Evolutionary conservation across 257 asterid genomes (phyloP), one percentile per base, ranked within the genome.

Genomic region (Agastache rugosa): DNA sequence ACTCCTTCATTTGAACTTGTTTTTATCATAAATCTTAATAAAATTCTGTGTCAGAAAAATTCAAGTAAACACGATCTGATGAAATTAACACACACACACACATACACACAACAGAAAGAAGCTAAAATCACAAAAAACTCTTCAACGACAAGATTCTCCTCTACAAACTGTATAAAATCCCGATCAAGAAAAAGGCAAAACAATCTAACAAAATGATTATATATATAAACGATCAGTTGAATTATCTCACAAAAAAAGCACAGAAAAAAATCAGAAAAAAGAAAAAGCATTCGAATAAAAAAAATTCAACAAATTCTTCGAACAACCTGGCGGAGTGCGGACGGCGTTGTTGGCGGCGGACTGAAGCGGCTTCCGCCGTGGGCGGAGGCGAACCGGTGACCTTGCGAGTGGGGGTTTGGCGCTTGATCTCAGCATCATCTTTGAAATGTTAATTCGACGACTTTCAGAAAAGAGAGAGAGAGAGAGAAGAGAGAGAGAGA

Each of bases 381-480:
- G 56, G 1, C 97, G 93, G 65, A 83, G 88, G 23, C 95, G 83
- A 27, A 90, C 80, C 31, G 97, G 99, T 61, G 99, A 92, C 85
- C 96, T 85, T 2, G 95, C 87, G 6, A 92, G 97, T 22, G 99
- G 99, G 0, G 99, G 99, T 60, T 87, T 94, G 16, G 85, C 88
- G 51, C 72, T 84, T 25, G 96, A 83, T 74, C 97, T 81, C 82
- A 89, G 54, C 97, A 86, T 89, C 91, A 81, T 85, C 75, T 67
- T 80, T 8, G 78, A 76, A 82, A 75, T 68, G 42, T 56, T 25
- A 19, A 29, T 54, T 67, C 61, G 0, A 22, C 15, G 22, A 31
- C 12, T 16, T 71, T 25, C 44, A 42, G 44, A 55, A 72, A 77
- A 8, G 5, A 15, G 0, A n/a, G 22, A 55, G 15, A 58, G 7